Conservation (phyloP, 495 filamentous ascomycete species). For the Hyaloscypha finlandica region DNA sequence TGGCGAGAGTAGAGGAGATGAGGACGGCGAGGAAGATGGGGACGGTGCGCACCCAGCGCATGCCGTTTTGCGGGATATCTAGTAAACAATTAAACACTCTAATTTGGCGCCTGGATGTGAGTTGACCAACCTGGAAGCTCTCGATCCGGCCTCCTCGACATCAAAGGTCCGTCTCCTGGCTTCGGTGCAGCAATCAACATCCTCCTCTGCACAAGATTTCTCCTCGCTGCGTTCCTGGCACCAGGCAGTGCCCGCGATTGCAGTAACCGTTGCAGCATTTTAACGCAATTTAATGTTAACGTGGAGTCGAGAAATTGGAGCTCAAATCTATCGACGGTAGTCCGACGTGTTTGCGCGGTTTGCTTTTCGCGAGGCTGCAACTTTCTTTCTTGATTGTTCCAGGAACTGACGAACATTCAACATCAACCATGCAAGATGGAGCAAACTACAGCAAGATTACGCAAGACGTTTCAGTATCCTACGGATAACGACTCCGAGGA, state of each 20-base stretch:
- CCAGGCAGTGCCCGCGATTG: constrained; percentile 24
- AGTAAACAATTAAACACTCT: background rate
- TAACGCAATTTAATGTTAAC: background rate
- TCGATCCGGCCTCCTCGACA: constrained; percentile 78
- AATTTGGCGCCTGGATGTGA: background rate
- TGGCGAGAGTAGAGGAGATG: constrained; percentile 67
- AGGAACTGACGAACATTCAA: background rate
- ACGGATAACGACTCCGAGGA: constrained; percentile 51
- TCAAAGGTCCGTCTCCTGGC: constrained; percentile 65
- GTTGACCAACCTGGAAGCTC: constrained; percentile 63
- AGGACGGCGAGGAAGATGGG: constrained; percentile 60
- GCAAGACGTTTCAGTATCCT: constrained; percentile 65
- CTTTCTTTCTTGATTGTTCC: constrained; percentile 13
- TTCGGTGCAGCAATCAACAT: constrained; percentile 44
- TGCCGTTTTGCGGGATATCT: constrained; percentile 31
- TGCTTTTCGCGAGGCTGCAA: constrained; percentile 20
- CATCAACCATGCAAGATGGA: constrained; percentile 26
- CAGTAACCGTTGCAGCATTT: constrained; percentile 32
- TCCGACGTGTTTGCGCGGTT: constrained; percentile 14
- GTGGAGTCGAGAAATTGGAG: constrained; percentile 1
- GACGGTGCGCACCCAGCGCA: constrained; percentile 48
- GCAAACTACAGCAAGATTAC: constrained; percentile 47
- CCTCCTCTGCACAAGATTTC: constrained; percentile 18
- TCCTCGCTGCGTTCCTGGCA: constrained; percentile 2
- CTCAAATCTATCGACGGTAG: background rate